phyloP scores from a whole-genome alignment of 2,329 filamentous ascomycete species.

The Neocatenulostroma microsporum region DNA sequence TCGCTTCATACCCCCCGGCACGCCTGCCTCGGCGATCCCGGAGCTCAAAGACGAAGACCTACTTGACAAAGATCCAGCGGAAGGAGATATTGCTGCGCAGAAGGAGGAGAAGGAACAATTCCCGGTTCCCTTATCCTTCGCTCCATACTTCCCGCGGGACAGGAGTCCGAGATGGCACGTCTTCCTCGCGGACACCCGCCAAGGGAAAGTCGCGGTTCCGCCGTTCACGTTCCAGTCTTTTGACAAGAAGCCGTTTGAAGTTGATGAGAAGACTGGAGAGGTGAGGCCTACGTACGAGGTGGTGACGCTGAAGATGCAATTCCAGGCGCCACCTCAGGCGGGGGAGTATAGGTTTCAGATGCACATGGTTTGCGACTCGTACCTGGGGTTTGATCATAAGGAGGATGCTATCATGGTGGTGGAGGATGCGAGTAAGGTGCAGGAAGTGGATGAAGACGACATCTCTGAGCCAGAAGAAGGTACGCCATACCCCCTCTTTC shows the following conservation, averaged over 20 bases:
- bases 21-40: slow-evolving; percentile 20
- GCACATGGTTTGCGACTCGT: slow-evolving; percentile 89
- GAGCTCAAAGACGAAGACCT: slow-evolving; percentile 66
- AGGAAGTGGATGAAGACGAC: slow-evolving; percentile 58
- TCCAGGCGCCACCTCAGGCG: slow-evolving; percentile 84
- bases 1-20: slow-evolving; percentile 83
- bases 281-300: slow-evolving; percentile 80
- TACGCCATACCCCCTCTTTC: slow-evolving; percentile 44
- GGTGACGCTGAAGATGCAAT: slow-evolving; percentile 95
- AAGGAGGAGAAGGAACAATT: slow-evolving; percentile 60
- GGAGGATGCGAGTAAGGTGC: slow-evolving; percentile 77
- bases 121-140: slow-evolving; percentile 77
- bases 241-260: slow-evolving; percentile 77
- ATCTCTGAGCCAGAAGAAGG: slow-evolving; percentile 98
- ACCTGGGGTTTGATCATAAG: slow-evolving; percentile 88
- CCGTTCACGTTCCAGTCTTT: slow-evolving; percentile 94
- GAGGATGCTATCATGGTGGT: slow-evolving; percentile 83
- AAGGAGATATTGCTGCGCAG: slow-evolving; percentile 73
- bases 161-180: slow-evolving; percentile 88
- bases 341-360: slow-evolving; percentile 93
- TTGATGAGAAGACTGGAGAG: slow-evolving; percentile 45
- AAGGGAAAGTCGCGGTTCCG: slow-evolving; percentile 91
- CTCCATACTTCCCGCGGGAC: slow-evolving; percentile 83
- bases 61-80: slow-evolving; percentile 83
- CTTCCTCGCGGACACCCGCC: slow-evolving; percentile 88